Evolutionary conservation across 2,329 filamentous ascomycete genomes (phyloP).

Genomic region (Pezicula carpinea): DNA sequence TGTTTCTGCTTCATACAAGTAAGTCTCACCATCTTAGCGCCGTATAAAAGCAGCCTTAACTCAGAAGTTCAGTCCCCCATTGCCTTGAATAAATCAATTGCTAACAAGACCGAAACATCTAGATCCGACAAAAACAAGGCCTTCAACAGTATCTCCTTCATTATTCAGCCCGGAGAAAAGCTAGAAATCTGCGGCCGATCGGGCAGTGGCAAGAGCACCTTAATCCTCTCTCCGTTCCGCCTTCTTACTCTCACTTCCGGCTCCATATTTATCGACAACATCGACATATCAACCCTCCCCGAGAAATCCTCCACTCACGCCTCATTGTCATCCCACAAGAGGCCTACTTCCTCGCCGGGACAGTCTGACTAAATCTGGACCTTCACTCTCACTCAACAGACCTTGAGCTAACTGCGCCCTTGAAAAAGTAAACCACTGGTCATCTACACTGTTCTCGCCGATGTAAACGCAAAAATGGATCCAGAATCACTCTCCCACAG

Average conservation of each 20-base stretch:
- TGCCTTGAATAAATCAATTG: background rate
- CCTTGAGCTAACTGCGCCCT: background rate
- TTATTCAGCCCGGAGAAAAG: slow-evolving; percentile 36
- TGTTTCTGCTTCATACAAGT: slow-evolving; percentile 8
- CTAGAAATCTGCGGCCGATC: slow-evolving; percentile 43
- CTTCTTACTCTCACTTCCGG: slow-evolving; percentile 40
- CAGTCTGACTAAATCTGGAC: slow-evolving; percentile 31
- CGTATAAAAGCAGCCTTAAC: background rate
- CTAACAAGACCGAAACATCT: background rate
- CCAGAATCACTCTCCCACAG: slow-evolving; percentile 36
- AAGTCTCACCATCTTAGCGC: background rate
- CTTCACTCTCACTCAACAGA: slow-evolving; percentile 26
- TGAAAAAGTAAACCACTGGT: background rate
- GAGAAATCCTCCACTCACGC: slow-evolving; percentile 33
- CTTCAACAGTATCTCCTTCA: slow-evolving; percentile 8
- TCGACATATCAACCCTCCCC: slow-evolving; percentile 34
- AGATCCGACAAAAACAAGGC: background rate
- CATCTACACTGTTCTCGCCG: slow-evolving; percentile 3
- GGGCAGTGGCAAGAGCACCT: slow-evolving; percentile 36
- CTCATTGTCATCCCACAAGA: slow-evolving; percentile 41
- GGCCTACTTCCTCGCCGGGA: slow-evolving; percentile 35
- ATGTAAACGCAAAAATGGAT: slow-evolving; percentile 29
- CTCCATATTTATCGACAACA: slow-evolving; percentile 36
- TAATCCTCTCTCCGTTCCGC: slow-evolving; percentile 39
- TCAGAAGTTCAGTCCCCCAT: background rate